A percentile compares a stretch with the other conserved stretches of the same genome.
Evolutionary conservation across 306 rosid species (phyloP).

Genomic region (Dryas octopetala): DNA sequence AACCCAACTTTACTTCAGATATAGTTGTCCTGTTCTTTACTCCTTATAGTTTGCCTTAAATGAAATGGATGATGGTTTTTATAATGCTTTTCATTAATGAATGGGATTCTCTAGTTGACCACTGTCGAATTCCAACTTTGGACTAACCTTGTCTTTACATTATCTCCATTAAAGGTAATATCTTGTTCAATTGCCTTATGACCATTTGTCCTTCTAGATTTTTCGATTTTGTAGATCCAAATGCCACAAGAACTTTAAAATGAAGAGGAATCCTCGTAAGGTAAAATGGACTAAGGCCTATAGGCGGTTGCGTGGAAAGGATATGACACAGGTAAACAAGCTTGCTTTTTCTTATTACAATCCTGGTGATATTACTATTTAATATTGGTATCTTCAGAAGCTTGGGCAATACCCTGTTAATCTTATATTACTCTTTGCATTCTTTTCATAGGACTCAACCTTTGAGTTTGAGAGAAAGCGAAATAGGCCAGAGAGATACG

Average conservation of each 20-base stretch:
- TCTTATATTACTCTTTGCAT: neutral
- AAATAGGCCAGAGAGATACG: slow-evolving; percentile 82
- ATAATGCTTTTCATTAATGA: neutral
- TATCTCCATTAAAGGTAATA: neutral
- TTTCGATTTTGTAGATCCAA: slow-evolving; percentile 88
- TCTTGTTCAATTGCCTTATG: neutral
- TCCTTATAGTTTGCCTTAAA: neutral
- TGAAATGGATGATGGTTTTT: neutral
- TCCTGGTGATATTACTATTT: neutral
- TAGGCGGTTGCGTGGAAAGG: slow-evolving; percentile 76
- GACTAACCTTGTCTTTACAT: neutral
- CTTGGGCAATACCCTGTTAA: neutral
- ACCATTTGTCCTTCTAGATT: slow-evolving; percentile 41
- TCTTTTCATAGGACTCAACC: slow-evolving; percentile 60
- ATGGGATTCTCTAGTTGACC: neutral
- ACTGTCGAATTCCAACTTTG: neutral
- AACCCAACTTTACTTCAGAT: neutral
- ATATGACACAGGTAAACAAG: slow-evolving; percentile 78
- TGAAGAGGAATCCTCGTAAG: slow-evolving; percentile 96
- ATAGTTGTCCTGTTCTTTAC: neutral
- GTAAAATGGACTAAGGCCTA: slow-evolving; percentile 94
- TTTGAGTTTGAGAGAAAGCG: slow-evolving; percentile 96
- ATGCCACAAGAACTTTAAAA: slow-evolving; percentile 94
- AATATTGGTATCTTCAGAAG: neutral
- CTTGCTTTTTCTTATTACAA: slow-evolving; percentile 1